Evolutionary conservation across 257 asterid genomes (phyloP).

Genomic region (Nicotiana obtusifolia): DNA sequence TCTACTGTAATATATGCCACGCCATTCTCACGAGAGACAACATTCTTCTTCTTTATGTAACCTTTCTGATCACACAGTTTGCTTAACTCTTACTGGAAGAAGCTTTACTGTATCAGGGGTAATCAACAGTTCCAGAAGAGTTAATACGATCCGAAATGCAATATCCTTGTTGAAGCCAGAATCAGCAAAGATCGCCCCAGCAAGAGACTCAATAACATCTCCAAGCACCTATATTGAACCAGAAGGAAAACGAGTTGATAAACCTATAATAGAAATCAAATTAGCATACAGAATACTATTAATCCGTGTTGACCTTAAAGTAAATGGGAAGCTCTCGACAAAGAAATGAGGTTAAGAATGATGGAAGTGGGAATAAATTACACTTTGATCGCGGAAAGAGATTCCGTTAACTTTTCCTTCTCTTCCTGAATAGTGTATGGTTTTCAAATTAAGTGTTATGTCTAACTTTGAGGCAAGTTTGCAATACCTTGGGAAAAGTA

Average conservation of each 20-base stretch:
- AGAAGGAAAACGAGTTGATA: neutral
- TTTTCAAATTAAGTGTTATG: neutral
- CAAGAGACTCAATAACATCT: constrained; percentile 73
- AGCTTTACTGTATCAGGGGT: constrained; percentile 57
- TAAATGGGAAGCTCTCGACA: neutral
- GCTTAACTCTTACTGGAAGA: constrained; percentile 50
- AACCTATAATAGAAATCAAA: too few relatives aligned
- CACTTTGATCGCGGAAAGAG: too few relatives aligned
- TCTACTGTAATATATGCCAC: constrained; percentile 30
- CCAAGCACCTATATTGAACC: constrained; percentile 57
- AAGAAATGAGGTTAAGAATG: too few relatives aligned
- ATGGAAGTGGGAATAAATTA: too few relatives aligned
- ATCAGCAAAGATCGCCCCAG: constrained; percentile 71
- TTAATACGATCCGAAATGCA: constrained; percentile 49
- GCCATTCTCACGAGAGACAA: constrained; percentile 20
- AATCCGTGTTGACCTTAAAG: neutral
- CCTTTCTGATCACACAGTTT: constrained; percentile 54
- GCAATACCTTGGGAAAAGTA: constrained; percentile 57
- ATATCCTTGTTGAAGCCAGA: constrained; percentile 49
- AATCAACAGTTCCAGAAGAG: constrained; percentile 75
- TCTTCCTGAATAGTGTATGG: neutral
- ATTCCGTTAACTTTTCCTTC: neutral
- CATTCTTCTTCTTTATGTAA: constrained; percentile 25
- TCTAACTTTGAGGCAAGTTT: neutral
- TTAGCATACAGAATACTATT: neutral